phyloP scores from a whole-genome alignment of 345 rosid genomes.

The Syzygium jambos region DNA sequence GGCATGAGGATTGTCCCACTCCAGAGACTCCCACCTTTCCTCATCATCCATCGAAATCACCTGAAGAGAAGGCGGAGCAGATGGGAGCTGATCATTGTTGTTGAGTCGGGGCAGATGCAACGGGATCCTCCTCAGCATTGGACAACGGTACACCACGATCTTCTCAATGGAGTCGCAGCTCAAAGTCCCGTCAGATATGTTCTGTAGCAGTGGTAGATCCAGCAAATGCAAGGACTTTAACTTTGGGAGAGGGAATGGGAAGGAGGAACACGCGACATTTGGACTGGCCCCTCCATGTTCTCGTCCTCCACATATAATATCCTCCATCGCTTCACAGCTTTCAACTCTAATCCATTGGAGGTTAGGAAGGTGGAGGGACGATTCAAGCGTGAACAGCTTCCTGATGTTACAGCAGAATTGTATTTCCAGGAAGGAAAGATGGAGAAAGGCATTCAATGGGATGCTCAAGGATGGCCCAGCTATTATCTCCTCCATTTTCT shows the following conservation, averaged over 20 bases:
- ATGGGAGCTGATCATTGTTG: background rate
- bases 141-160: background rate
- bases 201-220: background rate
- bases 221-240: background rate
- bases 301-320: background rate
- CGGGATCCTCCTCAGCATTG: background rate
- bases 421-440: background rate
- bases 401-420: background rate
- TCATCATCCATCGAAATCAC: background rate
- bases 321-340: background rate
- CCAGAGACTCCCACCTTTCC: background rate
- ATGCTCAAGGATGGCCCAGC: background rate
- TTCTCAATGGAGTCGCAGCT: background rate
- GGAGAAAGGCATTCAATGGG: background rate
- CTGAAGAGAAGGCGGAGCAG: background rate
- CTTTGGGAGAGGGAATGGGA: background rate
- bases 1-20: background rate
- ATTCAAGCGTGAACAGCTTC: background rate
- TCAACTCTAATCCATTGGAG: background rate
- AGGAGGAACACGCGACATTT: background rate
- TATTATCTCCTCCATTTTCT: background rate
- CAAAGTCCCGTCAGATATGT: background rate
- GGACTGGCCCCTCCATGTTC: background rate
- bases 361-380: background rate
- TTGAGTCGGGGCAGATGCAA: background rate